These are phyloP conservation scores for Lactarius vividus DNA, from an alignment of 768 basidiomycete species.

Conservation along the genomic window DNA sequence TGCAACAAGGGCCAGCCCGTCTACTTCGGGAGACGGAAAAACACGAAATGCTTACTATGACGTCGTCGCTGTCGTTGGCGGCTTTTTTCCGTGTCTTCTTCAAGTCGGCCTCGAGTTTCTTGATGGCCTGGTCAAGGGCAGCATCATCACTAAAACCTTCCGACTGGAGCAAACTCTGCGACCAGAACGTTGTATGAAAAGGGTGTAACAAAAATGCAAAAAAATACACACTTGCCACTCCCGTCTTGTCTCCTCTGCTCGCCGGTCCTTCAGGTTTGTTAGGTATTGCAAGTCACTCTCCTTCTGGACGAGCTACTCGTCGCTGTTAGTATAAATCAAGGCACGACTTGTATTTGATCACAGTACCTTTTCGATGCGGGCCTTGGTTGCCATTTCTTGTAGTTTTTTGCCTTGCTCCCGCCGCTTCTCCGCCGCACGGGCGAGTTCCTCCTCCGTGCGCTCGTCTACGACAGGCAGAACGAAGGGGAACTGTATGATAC, in stretches of 20 bases:
- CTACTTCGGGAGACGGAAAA: neutral
- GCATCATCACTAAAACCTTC: constrained; percentile 80
- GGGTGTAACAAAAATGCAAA: constrained; percentile 1
- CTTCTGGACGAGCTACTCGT: constrained; percentile 62
- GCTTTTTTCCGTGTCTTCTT: constrained; percentile 83
- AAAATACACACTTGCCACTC: constrained; percentile 65
- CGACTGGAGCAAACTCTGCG: constrained; percentile 54
- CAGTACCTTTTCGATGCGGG: constrained; percentile 77
- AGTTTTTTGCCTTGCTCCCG: constrained; percentile 85
- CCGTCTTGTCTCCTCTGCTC: constrained; percentile 56
- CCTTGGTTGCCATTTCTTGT: constrained; percentile 88
- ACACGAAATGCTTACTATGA: constrained; percentile 36
- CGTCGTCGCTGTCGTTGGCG: constrained; percentile 59
- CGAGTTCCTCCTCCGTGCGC: constrained; percentile 89
- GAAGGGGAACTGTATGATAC: constrained; percentile 88
- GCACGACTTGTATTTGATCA: neutral
- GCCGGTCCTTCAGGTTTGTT: constrained; percentile 59
- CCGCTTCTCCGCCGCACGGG: constrained; percentile 70
- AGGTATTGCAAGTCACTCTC: constrained; percentile 71
- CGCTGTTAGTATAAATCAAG: neutral
- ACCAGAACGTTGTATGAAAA: constrained; percentile 5
- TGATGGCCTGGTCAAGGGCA: constrained; percentile 76
- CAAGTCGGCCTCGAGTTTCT: constrained; percentile 78
- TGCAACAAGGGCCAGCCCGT: constrained; percentile 30
- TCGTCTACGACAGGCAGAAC: constrained; percentile 59